Evolutionary conservation across 257 asterid species (phyloP), one percentile per base, ranked within the genome.

Genomic region (Solanum microdontum): DNA sequence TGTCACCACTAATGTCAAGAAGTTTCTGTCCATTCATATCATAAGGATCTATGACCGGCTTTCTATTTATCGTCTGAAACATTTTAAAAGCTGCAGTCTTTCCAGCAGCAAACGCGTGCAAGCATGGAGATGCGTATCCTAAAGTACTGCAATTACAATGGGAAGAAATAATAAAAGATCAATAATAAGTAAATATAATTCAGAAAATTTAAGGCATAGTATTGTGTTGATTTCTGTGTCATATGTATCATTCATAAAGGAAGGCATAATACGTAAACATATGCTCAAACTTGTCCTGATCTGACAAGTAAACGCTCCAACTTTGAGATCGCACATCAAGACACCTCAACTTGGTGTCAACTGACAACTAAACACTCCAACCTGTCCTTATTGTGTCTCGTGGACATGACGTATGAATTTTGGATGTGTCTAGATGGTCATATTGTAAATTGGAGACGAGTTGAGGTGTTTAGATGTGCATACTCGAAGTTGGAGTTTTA

Each of bases 81-180:
- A 94, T 93, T 92, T 95, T 95, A 93, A 83, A 94, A 2, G 98
- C 98, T 39, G 98, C 98, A 58, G 97, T 96, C 24, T 89, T 91
- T 2, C 98, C 98, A 0, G 97, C 92, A 39, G 98, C 95, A 84
- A 95, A 94, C 15, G 98, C 98, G 3, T 91, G 84, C 91, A 95
- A 32, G 89, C 98, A 94, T 28, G 98, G 98, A 8, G 96, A 93
- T 60, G 96, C 93, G 58, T 93, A 96, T 82, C 98, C 98, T 33
- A 95, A 87, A 74, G 98, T 94, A 92, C 98, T 95, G 92, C 24
- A 88, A 39, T 21, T 45, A 80, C 34, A 30, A 80, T n/a, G 3
- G 33, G 40, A 80, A 80, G 14, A 45, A 8, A 30, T 15, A 80
- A 80, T 8, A 26, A 8, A 79, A 79, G 14, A 79, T 62, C 37